A percentile compares a stretch with the other conserved stretches of the same genome.
Conservation (phyloP, 108 stramenopile genomes). For the Pseudonitzschia pungens region DNA sequence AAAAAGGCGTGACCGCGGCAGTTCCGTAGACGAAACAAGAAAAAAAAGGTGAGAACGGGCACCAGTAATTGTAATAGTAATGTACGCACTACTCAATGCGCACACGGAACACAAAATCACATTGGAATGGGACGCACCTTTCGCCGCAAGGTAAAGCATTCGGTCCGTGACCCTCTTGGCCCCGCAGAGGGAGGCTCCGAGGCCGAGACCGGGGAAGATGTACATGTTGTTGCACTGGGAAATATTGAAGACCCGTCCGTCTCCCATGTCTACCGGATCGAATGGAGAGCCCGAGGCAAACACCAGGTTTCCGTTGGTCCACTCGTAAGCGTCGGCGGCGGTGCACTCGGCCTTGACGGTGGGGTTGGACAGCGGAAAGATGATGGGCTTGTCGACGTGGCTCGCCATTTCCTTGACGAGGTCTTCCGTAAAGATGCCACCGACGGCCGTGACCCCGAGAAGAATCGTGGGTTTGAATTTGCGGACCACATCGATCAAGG, state of each 20-base stretch:
- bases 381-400: conserved; percentile 81
- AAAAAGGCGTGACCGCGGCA: too few species aligned
- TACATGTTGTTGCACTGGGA: conserved; percentile 93
- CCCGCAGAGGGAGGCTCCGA: conserved; percentile 86
- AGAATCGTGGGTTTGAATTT: conserved; percentile 91
- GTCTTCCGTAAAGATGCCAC: conserved; percentile 74
- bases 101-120: background rate
- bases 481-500: conserved; percentile 65
- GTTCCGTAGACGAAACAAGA: background rate
- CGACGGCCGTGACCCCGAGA: conserved; percentile 91
- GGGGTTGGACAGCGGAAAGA: conserved; percentile 97
- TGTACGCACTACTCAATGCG: too few species aligned
- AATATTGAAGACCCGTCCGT: conserved; percentile 73
- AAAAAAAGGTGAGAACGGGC: background rate
- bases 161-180: conserved; percentile 84
- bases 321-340: conserved; percentile 95
- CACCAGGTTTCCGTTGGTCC: conserved; percentile 92
- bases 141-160: conserved; percentile 90
- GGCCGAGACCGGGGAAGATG: conserved; percentile 82
- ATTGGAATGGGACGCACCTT: conserved; percentile 13
- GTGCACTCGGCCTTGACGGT: conserved; percentile 96
- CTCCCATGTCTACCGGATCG: conserved; percentile 80
- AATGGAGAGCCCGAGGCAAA: conserved; percentile 97
- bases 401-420: conserved; percentile 72
- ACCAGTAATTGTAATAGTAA: too few species aligned